Conservation (phyloP, 345 rosid genomes). For the Aquilaria malaccensis region DNA sequence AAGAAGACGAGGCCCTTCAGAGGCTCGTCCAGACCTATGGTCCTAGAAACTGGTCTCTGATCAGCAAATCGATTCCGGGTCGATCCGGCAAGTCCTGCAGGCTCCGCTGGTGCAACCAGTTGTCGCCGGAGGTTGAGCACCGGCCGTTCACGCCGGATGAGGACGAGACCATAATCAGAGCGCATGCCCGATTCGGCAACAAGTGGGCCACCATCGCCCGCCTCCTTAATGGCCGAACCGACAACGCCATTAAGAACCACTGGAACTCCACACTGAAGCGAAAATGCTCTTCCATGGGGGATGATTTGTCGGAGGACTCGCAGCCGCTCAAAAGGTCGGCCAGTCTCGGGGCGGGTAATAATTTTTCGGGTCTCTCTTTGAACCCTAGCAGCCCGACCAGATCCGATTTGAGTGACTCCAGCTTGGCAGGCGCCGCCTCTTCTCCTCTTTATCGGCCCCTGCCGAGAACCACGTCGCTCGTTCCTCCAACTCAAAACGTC, state of each 20-base stretch:
- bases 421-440: constrained; percentile 30
- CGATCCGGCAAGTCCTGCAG: constrained; percentile 80
- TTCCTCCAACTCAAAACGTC: constrained; percentile 23
- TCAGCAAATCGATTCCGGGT: constrained; percentile 80
- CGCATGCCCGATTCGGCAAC: constrained; percentile 72
- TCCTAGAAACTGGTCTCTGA: constrained; percentile 71
- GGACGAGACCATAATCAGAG: constrained; percentile 50
- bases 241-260: constrained; percentile 75
- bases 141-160: constrained; percentile 61
- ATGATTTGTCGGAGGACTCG: constrained; percentile 22
- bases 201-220: constrained; percentile 85
- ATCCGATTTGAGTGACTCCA: constrained; percentile 67
- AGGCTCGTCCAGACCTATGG: constrained; percentile 57
- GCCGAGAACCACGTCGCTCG: constrained; percentile 27
- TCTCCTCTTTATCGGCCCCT: constrained; percentile 38
- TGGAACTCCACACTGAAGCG: constrained; percentile 82
- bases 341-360: constrained; percentile 41
- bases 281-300: constrained; percentile 41
- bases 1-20: constrained; percentile 65
- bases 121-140: constrained; percentile 78
- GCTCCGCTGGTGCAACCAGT: constrained; percentile 83
- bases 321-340: constrained; percentile 64
- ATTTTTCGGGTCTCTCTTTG: constrained; percentile 35
- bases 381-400: constrained; percentile 61
- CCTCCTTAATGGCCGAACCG: constrained; percentile 69